Evolutionary conservation across 192 early-diverging fungal species (phyloP).

Genomic region (Glomus cerebriforme): DNA sequence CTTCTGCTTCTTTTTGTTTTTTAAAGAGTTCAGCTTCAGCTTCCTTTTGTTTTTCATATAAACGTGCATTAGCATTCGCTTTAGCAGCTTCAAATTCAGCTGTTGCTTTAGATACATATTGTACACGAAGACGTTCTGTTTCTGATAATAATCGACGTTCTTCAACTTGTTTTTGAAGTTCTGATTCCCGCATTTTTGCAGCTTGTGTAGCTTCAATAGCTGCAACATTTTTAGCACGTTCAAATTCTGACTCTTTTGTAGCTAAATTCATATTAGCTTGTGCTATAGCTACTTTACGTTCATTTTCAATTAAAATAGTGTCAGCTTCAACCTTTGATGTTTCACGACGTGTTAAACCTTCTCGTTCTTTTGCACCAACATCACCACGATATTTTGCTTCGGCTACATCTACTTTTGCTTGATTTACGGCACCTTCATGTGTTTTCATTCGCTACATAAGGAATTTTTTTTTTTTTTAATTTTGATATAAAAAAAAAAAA

Average conservation of each 20-base stretch:
- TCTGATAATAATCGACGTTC: slow-evolving; percentile 40
- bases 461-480: neutral
- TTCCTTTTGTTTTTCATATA: slow-evolving; percentile 42
- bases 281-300: slow-evolving; percentile 43
- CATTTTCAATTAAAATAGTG: slow-evolving; percentile 52
- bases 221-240: slow-evolving; percentile 47
- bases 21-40: slow-evolving; percentile 41
- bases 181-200: slow-evolving; percentile 40
- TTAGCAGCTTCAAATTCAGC: slow-evolving; percentile 50
- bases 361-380: slow-evolving; percentile 55
- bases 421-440: slow-evolving; percentile 57
- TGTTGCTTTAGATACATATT: slow-evolving; percentile 46
- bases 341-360: slow-evolving; percentile 50
- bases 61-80: slow-evolving; percentile 43
- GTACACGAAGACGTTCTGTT: slow-evolving; percentile 49
- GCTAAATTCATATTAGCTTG: slow-evolving; percentile 45
- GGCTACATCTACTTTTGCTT: slow-evolving; percentile 61
- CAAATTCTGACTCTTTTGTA: slow-evolving; percentile 39
- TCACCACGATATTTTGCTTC: slow-evolving; percentile 46
- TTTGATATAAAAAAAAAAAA: neutral
- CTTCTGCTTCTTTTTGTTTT: slow-evolving; percentile 43
- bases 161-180: slow-evolving; percentile 53
- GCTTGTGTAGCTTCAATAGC: slow-evolving; percentile 53
- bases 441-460: slow-evolving; percentile 22
- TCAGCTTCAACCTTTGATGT: slow-evolving; percentile 44